phyloP scores from a whole-genome alignment of 345 rosid genomes.

The Rubroshorea leprosula region DNA sequence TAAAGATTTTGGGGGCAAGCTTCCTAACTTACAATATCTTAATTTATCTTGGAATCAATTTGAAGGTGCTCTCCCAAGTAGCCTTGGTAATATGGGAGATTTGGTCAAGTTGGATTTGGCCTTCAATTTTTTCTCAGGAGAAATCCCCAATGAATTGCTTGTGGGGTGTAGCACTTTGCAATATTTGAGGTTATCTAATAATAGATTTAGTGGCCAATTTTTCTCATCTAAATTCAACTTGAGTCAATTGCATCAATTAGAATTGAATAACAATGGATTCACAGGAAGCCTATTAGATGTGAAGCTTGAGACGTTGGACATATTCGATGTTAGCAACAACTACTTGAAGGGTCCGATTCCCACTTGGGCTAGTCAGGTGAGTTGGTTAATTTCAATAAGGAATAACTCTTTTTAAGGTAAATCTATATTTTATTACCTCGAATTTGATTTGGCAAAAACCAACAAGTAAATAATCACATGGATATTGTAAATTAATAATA shows the following conservation, averaged over 20 bases:
- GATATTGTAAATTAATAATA: too few relatives aligned
- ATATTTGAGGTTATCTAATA: background rate
- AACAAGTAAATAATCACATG: too few relatives aligned
- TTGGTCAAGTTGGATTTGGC: background rate
- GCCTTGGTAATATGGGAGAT: background rate
- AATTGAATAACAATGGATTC: too few relatives aligned
- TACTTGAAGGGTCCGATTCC: conserved; percentile 13
- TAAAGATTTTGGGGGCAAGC: background rate
- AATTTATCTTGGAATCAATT: background rate
- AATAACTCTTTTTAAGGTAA: conserved; percentile 10
- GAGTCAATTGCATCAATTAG: too few relatives aligned
- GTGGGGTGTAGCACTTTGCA: background rate
- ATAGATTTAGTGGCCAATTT: conserved; percentile 2
- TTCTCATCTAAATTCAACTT: too few relatives aligned
- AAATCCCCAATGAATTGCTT: conserved; percentile 3
- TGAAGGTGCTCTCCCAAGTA: background rate
- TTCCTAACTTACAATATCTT: too few relatives aligned
- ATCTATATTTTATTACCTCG: too few relatives aligned
- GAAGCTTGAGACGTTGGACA: too few relatives aligned
- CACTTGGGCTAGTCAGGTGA: background rate
- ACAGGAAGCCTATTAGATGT: too few relatives aligned
- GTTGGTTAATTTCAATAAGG: background rate
- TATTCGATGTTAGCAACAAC: background rate
- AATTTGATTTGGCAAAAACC: too few relatives aligned
- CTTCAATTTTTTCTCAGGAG: too few relatives aligned